Evolutionary conservation across 148 eudicot genomes (phyloP).

Genomic region (Diospyros lotus): DNA sequence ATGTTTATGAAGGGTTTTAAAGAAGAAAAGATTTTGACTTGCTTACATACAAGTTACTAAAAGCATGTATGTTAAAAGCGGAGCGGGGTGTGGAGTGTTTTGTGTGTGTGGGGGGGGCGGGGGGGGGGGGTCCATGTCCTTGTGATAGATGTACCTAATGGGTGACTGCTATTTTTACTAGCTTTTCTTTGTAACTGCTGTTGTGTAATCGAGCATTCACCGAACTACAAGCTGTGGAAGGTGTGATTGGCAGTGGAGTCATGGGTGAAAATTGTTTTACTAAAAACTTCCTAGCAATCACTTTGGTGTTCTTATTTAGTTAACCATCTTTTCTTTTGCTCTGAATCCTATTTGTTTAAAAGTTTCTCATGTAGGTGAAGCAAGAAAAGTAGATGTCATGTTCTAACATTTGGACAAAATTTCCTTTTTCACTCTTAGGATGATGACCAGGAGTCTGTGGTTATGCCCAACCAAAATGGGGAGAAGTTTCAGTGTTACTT

Average conservation of each 20-base stretch:
- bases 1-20: no score
- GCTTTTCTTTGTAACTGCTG: neutral
- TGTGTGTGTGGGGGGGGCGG: no score
- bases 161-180: neutral
- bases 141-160: neutral
- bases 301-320: neutral
- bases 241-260: neutral
- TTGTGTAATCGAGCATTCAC: neutral
- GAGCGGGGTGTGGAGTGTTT: no score
- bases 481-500: slow-evolving; percentile 65
- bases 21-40: no score
- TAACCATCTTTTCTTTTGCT: neutral
- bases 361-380: neutral
- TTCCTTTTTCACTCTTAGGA: slow-evolving; percentile 36
- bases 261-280: neutral
- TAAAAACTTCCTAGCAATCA: neutral
- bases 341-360: no score
- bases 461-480: slow-evolving; percentile 75
- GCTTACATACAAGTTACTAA: no score
- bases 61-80: no score
- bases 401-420: neutral
- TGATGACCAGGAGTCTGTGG: slow-evolving; percentile 70
- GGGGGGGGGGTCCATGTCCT: no score
- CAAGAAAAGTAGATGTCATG: neutral
- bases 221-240: neutral